Percentiles rank a stretch among this genome's conserved stretches.
phyloP scores from a whole-genome alignment of 1,139 yeast genomes.

The Candida sojae region DNA sequence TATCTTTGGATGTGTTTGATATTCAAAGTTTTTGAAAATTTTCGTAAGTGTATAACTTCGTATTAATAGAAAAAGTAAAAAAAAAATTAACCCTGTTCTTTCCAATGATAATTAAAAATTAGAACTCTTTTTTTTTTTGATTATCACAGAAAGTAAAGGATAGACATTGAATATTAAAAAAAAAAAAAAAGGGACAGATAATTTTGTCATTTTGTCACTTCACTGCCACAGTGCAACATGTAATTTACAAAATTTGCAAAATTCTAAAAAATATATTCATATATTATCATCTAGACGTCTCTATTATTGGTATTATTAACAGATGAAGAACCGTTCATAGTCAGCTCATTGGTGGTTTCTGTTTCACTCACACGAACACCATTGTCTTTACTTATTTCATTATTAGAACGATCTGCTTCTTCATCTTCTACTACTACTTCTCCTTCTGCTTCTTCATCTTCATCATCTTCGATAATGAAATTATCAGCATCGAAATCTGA shows the following conservation, averaged over 20 bases:
- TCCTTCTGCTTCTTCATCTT: conserved; percentile 8
- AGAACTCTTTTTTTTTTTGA: too few relatives aligned
- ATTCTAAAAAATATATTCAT: not conserved
- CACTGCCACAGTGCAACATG: conserved; percentile 2
- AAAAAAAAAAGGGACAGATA: too few relatives aligned
- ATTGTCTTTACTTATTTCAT: not conserved
- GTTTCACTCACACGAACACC: not conserved
- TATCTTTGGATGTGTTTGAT: not conserved
- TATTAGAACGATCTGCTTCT: not conserved
- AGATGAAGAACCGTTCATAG: not conserved
- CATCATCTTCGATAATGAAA: conserved; percentile 38
- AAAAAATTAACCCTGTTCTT: not conserved
- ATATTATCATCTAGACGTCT: not conserved
- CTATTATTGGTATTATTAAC: not conserved
- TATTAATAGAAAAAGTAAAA: not conserved
- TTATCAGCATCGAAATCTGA: conserved; percentile 40
- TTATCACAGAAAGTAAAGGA: too few relatives aligned
- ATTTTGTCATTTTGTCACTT: not conserved
- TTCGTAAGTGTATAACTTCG: too few relatives aligned
- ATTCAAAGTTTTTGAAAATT: not conserved
- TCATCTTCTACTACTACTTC: conserved; percentile 28
- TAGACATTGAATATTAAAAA: too few relatives aligned
- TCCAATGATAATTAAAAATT: too few relatives aligned
- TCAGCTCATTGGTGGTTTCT: not conserved
- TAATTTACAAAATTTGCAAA: not conserved